phyloP scores from a whole-genome alignment of 75 land plant genomes.

The Cunninghamia lanceolata region DNA sequence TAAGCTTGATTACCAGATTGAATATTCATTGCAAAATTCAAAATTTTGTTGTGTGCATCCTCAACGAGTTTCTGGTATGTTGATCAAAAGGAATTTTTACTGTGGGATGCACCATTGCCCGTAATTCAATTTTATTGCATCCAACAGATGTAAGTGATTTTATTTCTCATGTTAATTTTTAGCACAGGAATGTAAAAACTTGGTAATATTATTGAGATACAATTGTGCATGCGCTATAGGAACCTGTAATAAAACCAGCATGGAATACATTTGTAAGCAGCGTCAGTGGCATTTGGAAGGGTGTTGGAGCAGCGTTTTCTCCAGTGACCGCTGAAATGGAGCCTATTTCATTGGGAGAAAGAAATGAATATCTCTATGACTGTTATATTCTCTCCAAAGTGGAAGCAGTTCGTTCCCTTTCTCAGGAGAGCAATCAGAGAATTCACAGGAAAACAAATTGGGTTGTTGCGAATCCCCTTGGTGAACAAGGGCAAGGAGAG shows the following conservation, averaged over 20 bases:
- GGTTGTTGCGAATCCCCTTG: conserved; percentile 75
- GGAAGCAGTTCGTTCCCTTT: conserved; percentile 26
- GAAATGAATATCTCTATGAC: conserved; percentile 77
- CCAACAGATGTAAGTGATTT: background rate
- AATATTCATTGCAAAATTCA: background rate
- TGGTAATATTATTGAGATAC: background rate
- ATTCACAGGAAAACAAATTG: conserved; percentile 70
- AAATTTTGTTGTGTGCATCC: background rate
- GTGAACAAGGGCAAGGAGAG: conserved; percentile 45
- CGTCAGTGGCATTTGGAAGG: conserved; percentile 91
- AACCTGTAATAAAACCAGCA: conserved; percentile 69
- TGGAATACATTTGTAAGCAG: conserved; percentile 95
- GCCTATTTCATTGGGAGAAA: conserved; percentile 68
- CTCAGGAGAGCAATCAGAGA: conserved; percentile 20
- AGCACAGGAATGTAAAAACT: background rate
- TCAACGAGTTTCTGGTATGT: background rate
- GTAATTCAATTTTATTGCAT: background rate
- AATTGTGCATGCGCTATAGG: conserved; percentile 37
- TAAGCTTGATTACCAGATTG: background rate
- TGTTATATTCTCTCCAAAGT: conserved; percentile 69
- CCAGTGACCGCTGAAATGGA: conserved; percentile 97
- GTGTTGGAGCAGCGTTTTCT: conserved; percentile 94
- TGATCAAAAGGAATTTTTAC: background rate
- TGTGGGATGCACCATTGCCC: background rate
- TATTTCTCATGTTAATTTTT: background rate